Conservation (phyloP, 2,329 filamentous ascomycete species). For the Leptosphaerulina australis region DNA sequence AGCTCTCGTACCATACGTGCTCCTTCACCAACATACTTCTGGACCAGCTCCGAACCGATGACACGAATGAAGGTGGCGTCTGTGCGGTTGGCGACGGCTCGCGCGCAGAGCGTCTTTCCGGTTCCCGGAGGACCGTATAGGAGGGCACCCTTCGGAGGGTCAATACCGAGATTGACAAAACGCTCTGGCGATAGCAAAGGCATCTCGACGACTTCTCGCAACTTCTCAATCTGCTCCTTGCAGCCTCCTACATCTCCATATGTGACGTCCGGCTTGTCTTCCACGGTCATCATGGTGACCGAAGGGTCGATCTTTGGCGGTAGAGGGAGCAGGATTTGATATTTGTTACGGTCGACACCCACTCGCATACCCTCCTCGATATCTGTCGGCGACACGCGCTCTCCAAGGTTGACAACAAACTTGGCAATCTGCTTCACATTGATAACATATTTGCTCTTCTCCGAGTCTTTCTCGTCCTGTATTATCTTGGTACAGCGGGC, state of each 20-base stretch:
- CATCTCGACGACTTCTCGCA: slow-evolving; percentile 98
- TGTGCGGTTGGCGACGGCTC: slow-evolving; percentile 96
- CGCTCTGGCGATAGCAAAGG: slow-evolving; percentile 93
- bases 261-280: slow-evolving; percentile 99
- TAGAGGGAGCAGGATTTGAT: slow-evolving; percentile 94
- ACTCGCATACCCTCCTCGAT: slow-evolving; percentile 99
- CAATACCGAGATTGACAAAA: slow-evolving; percentile 98
- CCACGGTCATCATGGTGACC: slow-evolving; percentile 99
- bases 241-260: slow-evolving; percentile 98
- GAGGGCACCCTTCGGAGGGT: slow-evolving; percentile 95
- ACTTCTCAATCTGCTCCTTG: slow-evolving; percentile 99
- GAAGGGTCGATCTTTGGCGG: slow-evolving; percentile 98
- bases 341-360: slow-evolving; percentile 97
- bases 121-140: slow-evolving; percentile 97
- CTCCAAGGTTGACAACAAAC: slow-evolving; percentile 96
- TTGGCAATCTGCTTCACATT: slow-evolving; percentile 99
- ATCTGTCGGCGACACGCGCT: slow-evolving; percentile 96
- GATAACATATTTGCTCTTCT: slow-evolving; percentile 99
- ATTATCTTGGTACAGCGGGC: slow-evolving; percentile 99
- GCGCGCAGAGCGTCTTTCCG: slow-evolving; percentile 97
- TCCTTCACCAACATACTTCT: slow-evolving; percentile 98
- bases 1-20: slow-evolving; percentile 98
- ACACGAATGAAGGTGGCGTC: slow-evolving; percentile 99
- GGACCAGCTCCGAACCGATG: slow-evolving; percentile 95
- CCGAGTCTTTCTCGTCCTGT: slow-evolving; percentile 89